Evolutionary conservation across 108 stramenopile genomes (phyloP), one percentile per base, ranked within the genome.

Genomic region (Epipyxis sp.): DNA sequence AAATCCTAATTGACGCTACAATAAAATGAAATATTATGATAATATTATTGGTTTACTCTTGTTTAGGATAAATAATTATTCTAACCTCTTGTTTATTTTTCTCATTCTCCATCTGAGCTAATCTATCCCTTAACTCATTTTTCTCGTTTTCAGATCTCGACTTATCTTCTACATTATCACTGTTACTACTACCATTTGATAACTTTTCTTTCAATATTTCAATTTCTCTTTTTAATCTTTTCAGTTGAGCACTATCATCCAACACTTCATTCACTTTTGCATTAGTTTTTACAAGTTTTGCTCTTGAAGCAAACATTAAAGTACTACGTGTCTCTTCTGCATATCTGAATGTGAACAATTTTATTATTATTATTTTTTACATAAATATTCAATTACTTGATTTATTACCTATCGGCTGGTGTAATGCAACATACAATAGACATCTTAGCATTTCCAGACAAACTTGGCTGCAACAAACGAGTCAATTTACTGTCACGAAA

Each of bases 381-480:
- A n/a, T n/a, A n/a, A n/a, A n/a, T n/a, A n/a, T n/a, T n/a, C n/a
- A n/a, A n/a, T n/a, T n/a, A n/a, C n/a, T n/a, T 57, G 25, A n/a
- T n/a, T n/a, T n/a, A n/a, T n/a, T n/a, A n/a, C n/a, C n/a, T n/a
- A n/a, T n/a, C n/a, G 3, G 91, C 86, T 0, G 93, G 86, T 20
- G 95, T 95, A 34, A 92, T 91, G 81, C 96, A 97, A 79, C 97
- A 97, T 65, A 99, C 87, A 74, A 98, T 90, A 32, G 97, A 94
- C 76, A 93, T 91, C 59, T 89, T 83, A 39, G 96, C 94, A 88
- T 97, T 97, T 3, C 97, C 97, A 29, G 90, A 90, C 2, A 99
- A 85, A 39, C 91, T 91, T 0, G 98, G 95, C 87, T 99, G 97
- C n/a, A 99, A 85, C 65, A 99, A 90, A 41, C 95, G 86, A 32